These are phyloP conservation scores for Epithele typhae DNA, from an alignment of 768 basidiomycete species.

Conservation along the genomic window DNA sequence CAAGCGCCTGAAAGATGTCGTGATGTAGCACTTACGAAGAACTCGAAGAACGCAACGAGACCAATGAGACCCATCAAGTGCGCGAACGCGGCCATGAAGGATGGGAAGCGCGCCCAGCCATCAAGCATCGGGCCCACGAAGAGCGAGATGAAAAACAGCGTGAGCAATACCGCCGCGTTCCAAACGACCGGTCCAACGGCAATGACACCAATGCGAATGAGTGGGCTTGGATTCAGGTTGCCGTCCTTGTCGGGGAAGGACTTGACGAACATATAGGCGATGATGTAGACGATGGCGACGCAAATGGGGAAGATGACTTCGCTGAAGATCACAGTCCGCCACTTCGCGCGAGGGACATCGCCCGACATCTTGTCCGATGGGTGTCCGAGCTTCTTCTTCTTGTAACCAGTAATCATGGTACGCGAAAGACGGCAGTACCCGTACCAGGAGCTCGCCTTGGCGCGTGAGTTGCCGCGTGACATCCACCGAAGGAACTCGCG, in stretches of 20 bases:
- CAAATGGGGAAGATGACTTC: slow-evolving; percentile 82
- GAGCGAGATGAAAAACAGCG: slow-evolving; percentile 87
- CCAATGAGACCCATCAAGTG: slow-evolving; percentile 82
- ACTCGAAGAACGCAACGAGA: slow-evolving; percentile 87
- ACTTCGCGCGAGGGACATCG: slow-evolving; percentile 89
- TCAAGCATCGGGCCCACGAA: slow-evolving; percentile 89
- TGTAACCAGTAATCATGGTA: slow-evolving; percentile 98
- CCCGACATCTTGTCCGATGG: slow-evolving; percentile 96
- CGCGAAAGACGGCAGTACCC: slow-evolving; percentile 97
- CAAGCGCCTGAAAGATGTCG: neutral
- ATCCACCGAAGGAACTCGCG: slow-evolving; percentile 99
- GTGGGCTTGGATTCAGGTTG: slow-evolving; percentile 69
- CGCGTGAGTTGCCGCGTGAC: slow-evolving; percentile 95
- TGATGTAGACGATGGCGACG: slow-evolving; percentile 69
- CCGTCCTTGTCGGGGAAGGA: slow-evolving; percentile 72
- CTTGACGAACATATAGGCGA: slow-evolving; percentile 92
- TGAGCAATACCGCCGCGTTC: slow-evolving; percentile 85
- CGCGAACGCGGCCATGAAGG: slow-evolving; percentile 89
- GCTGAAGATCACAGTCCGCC: slow-evolving; percentile 77
- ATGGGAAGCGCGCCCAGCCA: slow-evolving; percentile 82
- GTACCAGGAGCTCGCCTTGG: slow-evolving; percentile 98
- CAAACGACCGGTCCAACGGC: slow-evolving; percentile 91
- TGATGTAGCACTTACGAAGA: slow-evolving; percentile 63
- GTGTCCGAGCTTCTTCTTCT: slow-evolving; percentile 97
- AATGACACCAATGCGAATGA: slow-evolving; percentile 86